These are phyloP conservation scores for Thyridium curvatum DNA, from an alignment of 2,329 filamentous ascomycete genomes.

Conservation along the genomic window DNA sequence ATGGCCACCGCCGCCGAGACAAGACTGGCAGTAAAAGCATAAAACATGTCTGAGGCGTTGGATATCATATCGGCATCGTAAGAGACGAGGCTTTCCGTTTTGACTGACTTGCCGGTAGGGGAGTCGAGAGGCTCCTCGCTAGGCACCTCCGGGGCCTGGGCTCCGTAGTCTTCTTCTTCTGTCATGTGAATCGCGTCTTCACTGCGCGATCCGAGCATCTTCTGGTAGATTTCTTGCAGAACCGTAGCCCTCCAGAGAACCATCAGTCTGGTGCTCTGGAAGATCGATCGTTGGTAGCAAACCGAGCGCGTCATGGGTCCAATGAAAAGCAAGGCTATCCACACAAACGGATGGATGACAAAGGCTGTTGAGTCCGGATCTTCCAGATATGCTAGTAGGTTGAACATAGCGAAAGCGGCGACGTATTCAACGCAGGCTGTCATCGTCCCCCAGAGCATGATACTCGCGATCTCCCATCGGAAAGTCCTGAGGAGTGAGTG, in stretches of 20 bases:
- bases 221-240: slow-evolving; percentile 24
- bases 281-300: slow-evolving; percentile 25
- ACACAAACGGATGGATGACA: slow-evolving; percentile 16
- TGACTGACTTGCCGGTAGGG: slow-evolving; percentile 6
- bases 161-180: background rate
- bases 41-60: slow-evolving; percentile 21
- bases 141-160: background rate
- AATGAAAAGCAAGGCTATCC: slow-evolving; percentile 23
- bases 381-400: slow-evolving; percentile 10
- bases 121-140: background rate
- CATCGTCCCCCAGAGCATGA: slow-evolving; percentile 17
- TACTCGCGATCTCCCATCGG: slow-evolving; percentile 15
- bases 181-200: background rate
- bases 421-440: slow-evolving; percentile 10
- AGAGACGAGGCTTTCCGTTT: slow-evolving; percentile 23
- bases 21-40: slow-evolving; percentile 17
- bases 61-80: slow-evolving; percentile 26
- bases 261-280: slow-evolving; percentile 22
- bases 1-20: slow-evolving; percentile 20
- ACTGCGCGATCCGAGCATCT: slow-evolving; percentile 1
- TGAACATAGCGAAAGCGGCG: slow-evolving; percentile 9
- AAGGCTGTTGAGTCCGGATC: slow-evolving; percentile 10
- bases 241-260: slow-evolving; percentile 21
- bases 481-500: slow-evolving; percentile 16
- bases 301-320: slow-evolving; percentile 22